Conservation (phyloP, 2,329 filamentous ascomycete species). For the Pseudocercospora eumusae region DNA sequence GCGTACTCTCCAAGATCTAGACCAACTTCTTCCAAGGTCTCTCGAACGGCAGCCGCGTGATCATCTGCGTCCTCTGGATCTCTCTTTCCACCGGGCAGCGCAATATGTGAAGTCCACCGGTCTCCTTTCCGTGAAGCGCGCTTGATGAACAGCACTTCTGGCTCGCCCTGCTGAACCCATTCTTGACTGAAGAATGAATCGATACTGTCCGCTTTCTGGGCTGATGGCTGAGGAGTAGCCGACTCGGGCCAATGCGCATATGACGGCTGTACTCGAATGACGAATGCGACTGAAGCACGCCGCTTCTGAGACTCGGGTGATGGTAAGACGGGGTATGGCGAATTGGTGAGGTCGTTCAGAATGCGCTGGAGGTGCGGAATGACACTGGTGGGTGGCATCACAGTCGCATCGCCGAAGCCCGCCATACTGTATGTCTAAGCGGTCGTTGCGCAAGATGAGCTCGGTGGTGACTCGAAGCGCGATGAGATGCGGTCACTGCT, state of each 20-base stretch:
- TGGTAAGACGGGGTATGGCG: slow-evolving; percentile 53
- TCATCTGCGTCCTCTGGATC: slow-evolving; percentile 66
- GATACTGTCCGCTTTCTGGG: slow-evolving; percentile 41
- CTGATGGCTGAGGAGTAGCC: slow-evolving; percentile 26
- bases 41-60: slow-evolving; percentile 62
- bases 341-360: slow-evolving; percentile 46
- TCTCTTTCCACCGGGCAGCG: slow-evolving; percentile 66
- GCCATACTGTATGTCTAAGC: slow-evolving; percentile 9
- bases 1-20: slow-evolving; percentile 51
- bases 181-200: slow-evolving; percentile 62
- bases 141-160: slow-evolving; percentile 72
- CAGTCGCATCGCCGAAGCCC: slow-evolving; percentile 4
- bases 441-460: neutral
- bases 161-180: slow-evolving; percentile 67
- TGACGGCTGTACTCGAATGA: slow-evolving; percentile 63
- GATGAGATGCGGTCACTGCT: neutral
- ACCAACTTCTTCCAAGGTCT: slow-evolving; percentile 68
- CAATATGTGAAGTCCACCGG: slow-evolving; percentile 69
- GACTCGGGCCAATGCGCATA: slow-evolving; percentile 55
- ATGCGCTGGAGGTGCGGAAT: slow-evolving; percentile 46
- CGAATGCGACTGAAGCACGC: slow-evolving; percentile 66
- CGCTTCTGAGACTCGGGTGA: slow-evolving; percentile 56
- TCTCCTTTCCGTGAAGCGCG: slow-evolving; percentile 65
- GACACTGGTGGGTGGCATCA: slow-evolving; percentile 30
- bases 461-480: neutral